Evolutionary conservation across 1,284 basidiomycete species (phyloP), one percentile per base, ranked within the genome.

Genomic region (Anthracocystis panici-leucophaei): DNA sequence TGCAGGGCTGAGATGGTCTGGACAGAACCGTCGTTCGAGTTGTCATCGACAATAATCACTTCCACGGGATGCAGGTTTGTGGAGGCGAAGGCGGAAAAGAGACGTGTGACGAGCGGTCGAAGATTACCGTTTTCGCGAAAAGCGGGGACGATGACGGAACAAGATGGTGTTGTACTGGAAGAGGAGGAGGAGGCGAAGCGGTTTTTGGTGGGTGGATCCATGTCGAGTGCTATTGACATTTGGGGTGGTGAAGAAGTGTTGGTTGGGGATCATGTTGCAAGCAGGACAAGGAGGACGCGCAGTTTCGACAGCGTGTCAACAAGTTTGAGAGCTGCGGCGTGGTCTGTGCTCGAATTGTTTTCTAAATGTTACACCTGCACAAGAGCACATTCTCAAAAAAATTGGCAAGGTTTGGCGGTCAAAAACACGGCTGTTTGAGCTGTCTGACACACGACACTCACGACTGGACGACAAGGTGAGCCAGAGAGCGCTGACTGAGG

Each of bases 101-200:
- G 85, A 42, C 86, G 85, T 6, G 85, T 85, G 33, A 87, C 86
- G 48, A 88, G 85, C 16, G 87, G 86, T 27, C 85, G 83, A 46
- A 87, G 52, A 55, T 77, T 77, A 57, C 50, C 55, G 25, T 77
- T 72, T 45, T 77, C 75, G 2, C 62, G 54, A 45, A 52, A 77
- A 11, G 75, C 75, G 0, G 75, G 75, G 0, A 77, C 75, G 45
- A 77, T 66, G 20, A 77, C 49, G 5, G 86, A 86, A 35, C 59
- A 70, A 0, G 58, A 57, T 0, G 57, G 35, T 38, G 35, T 5
- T 38, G 35, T 6, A 12, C 12, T n/a, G 2, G 56, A 21, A 0
- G 58, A 54, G 4, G 72, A 33, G 0, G 56, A 55, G 12, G 66
- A 35, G 6, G 50, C 52, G 18, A 64, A 51, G 53, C 74, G 68